A percentile compares a stretch with the other conserved stretches of the same genome.
phyloP scores from a whole-genome alignment of 768 basidiomycete species.

The Xerocomellus chrysenteron region DNA sequence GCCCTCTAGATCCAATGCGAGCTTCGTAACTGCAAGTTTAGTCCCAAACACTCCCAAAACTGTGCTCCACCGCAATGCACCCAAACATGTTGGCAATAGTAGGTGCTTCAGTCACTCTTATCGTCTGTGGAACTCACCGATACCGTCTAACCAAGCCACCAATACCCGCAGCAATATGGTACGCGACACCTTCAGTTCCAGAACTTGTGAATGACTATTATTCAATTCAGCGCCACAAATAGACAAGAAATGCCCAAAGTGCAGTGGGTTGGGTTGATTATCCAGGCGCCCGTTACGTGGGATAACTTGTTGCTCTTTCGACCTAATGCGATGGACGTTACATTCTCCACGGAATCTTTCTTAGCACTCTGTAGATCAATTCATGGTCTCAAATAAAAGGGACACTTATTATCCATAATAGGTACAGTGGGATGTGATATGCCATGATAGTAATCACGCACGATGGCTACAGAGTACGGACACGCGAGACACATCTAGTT shows the following conservation, averaged over 20 bases:
- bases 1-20: slow-evolving; percentile 58
- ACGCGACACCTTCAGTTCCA: slow-evolving; percentile 17
- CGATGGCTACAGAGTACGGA: slow-evolving; percentile 10
- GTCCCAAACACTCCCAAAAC: slow-evolving; percentile 49
- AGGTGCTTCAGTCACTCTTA: slow-evolving; percentile 25
- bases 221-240: slow-evolving; percentile 52
- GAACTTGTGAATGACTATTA: neutral
- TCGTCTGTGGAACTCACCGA: slow-evolving; percentile 11
- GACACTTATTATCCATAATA: slow-evolving; percentile 10
- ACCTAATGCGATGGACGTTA: slow-evolving; percentile 8
- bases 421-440: slow-evolving; percentile 1
- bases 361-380: slow-evolving; percentile 8
- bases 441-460: neutral
- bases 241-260: slow-evolving; percentile 55
- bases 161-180: slow-evolving; percentile 69
- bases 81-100: slow-evolving; percentile 72
- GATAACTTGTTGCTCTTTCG: slow-evolving; percentile 3
- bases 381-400: slow-evolving; percentile 1
- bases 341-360: slow-evolving; percentile 7
- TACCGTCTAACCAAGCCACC: slow-evolving; percentile 39
- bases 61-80: slow-evolving; percentile 54
- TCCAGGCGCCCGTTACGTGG: neutral
- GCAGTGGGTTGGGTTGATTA: slow-evolving; percentile 21
- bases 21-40: slow-evolving; percentile 61
- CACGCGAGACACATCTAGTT: slow-evolving; percentile 24